Evolutionary conservation across 208 protist genomes (phyloP), one percentile per base, ranked within the genome.

Genomic region (Leishmania turanica): DNA sequence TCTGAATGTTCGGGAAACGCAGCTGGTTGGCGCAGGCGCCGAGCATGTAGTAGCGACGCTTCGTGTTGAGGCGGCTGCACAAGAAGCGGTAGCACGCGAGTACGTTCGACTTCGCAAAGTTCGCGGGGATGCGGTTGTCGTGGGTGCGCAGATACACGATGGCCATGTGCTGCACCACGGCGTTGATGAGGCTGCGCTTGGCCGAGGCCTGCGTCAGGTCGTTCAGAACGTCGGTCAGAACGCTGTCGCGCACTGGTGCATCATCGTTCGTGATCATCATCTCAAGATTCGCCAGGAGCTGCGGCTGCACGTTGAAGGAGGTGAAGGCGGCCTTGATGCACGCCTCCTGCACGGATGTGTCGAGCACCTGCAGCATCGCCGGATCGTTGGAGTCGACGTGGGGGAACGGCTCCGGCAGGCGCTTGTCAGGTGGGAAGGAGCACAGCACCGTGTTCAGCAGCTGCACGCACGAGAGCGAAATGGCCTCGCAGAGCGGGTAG

Each of bases 1-100:
- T 99, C 89, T 99, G 99, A 75, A 90, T 98, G 91, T 99, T 99
- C 31, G 99, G 99, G 88, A 99, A 99, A 60, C 99, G 97, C 70
- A 99, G 95, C 89, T 99, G 99, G 90, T 99, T 99, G 15, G 98
- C 98, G 76, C 99, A 98, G 45, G 98, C 95, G 82, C 98, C 99
- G 51, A 99, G 91, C 65, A 99, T 93, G 77, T 97, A 88, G 88
- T 99, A 99, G 68, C 98, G 94, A 42, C 92, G 95, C 78, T 98
- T 93, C 37, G 93, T 85, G 87, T 99, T 97, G 19, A 99, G 86
- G 71, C 98, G 91, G 17, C 80, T 77, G n/a, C 93, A 90, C 34
- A 99, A 87, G 82, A 93, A 96, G 71, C 97, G 90, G 92, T 99
- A 99, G 62, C 99, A 95, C 71, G 97, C 94, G 92, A 99, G 99